Base-by-base conservation (phyloP, 2,329 filamentous ascomycete genomes). In the Fusarium coffeatum region DNA sequence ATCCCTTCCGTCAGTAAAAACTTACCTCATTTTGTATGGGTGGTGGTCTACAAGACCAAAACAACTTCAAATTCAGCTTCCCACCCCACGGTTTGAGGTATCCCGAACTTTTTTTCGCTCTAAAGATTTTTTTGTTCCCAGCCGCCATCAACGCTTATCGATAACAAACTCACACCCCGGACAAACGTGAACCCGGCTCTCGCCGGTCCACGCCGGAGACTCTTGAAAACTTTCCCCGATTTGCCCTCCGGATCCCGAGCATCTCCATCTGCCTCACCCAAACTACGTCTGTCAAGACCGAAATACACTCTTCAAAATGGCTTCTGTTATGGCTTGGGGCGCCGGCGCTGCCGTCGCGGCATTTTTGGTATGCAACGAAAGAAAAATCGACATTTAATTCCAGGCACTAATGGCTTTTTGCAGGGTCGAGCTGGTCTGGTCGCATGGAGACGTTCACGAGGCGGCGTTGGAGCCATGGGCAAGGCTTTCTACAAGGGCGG, bases 401-500 rank as follows among this genome's bases (percentile, higher is more conserved):
- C 4, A 12, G 37, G 32, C 25, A 46, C 59, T 72, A 71, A 74
- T 41, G 22, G 3, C 23, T 59, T 55, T 55, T 61, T 55, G 42
- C 76, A 98, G 94, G 95, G 96, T 72, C 93, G 96, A 78, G 95
- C 96, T 65, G 95, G 94, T 76, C 88, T 97, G 41, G 92, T 98
- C 76, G 96, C 96, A 74, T 88, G 94, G 80, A 90, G 94, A 69
- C 89, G 93, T 76, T 97, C 92, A 64, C 88, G 92, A 68, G 92
- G 92, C 68, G 91, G 91, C 69, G 86, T 92, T 49, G 92, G 92
- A 72, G 90, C 92, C 37, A 84, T 97, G 74, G 96, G 96, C 75
- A 94, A 94, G 81, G 90, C 94, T 43, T 99, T 94, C 79, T 98
- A 98, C 87, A 99, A 98, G 83, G 96, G 96, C 73, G 96, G 96